phyloP scores from a whole-genome alignment of 2,329 filamentous ascomycete species.

The Talaromyces sp. region DNA sequence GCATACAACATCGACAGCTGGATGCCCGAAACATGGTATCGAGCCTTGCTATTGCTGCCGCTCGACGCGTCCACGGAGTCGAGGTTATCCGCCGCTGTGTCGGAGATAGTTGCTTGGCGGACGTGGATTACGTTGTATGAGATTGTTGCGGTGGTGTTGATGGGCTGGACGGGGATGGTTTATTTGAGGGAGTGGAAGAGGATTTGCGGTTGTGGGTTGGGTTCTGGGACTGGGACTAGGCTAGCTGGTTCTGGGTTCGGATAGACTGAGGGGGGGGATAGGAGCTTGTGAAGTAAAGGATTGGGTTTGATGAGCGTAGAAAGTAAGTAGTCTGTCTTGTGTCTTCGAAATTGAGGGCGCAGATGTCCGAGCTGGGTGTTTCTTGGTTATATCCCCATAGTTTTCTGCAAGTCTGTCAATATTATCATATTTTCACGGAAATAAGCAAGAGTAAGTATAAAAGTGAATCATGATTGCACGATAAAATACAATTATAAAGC shows the following conservation, averaged over 20 bases:
- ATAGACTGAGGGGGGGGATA: not conserved
- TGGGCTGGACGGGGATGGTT: conserved; percentile 3
- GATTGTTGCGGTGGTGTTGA: not conserved
- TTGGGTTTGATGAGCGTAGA: not conserved
- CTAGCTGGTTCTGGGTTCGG: not conserved
- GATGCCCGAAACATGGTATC: conserved; percentile 15
- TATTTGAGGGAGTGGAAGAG: conserved; percentile 10
- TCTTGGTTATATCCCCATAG: not conserved
- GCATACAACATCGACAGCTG: conserved; percentile 13
- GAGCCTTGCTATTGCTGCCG: conserved; percentile 7
- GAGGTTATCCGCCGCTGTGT: not conserved
- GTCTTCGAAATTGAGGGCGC: too few species aligned
- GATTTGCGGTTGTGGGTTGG: not conserved
- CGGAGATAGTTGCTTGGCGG: conserved; percentile 14
- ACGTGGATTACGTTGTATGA: conserved; percentile 5
- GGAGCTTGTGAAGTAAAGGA: not conserved
- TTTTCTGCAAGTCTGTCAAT: not conserved
- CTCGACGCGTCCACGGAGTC: not conserved
- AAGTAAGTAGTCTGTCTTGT: not conserved
- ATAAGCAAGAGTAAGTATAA: not conserved
- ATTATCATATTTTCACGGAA: not conserved
- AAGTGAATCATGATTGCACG: conserved; percentile 9
- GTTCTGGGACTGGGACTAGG: not conserved
- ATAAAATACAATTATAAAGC: conserved; percentile 19
- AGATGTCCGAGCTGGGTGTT: not conserved